Percentiles rank a stretch among this genome's conserved stretches.
Conservation (phyloP, 2,329 filamentous ascomycete species). For the Nemania bipapillata region DNA sequence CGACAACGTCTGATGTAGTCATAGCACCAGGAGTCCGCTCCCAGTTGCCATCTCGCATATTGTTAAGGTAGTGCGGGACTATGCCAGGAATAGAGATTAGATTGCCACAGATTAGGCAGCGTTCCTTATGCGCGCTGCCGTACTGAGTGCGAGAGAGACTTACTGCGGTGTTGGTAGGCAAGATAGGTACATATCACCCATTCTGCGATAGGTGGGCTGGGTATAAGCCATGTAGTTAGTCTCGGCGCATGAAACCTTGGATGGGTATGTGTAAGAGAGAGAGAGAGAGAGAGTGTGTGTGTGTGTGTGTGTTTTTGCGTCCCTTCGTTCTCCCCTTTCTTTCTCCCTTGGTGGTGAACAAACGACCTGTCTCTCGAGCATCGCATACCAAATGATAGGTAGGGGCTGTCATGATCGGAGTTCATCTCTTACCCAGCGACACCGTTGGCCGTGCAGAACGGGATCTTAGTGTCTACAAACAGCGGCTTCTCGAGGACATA, state of each 20-base stretch:
- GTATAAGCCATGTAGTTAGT: conserved; percentile 14
- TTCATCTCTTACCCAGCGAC: conserved; percentile 63
- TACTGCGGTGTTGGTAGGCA: conserved; percentile 60
- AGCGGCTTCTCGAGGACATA: conserved; percentile 59
- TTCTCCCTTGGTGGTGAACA: too few species aligned
- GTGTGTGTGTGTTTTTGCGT: too few species aligned
- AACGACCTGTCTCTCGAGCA: not conserved
- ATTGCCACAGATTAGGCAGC: not conserved
- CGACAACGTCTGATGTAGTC: conserved; percentile 60
- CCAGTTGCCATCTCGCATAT: conserved; percentile 60
- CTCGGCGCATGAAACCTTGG: not conserved
- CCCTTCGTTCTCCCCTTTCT: too few species aligned
- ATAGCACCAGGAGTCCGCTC: conserved; percentile 48
- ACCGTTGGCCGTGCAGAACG: conserved; percentile 66
- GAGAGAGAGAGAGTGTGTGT: too few species aligned
- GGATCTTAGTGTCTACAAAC: conserved; percentile 62
- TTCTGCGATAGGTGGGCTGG: conserved; percentile 66
- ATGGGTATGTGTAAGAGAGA: too few species aligned
- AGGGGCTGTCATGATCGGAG: not conserved
- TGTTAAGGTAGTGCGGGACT: conserved; percentile 60
- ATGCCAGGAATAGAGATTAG: not conserved
- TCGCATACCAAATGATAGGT: not conserved
- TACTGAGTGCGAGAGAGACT: conserved; percentile 39
- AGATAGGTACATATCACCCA: conserved; percentile 66
- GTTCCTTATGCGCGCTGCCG: not conserved